Base-by-base conservation (phyloP, 441 rosid species). In the California macrophylla region DNA sequence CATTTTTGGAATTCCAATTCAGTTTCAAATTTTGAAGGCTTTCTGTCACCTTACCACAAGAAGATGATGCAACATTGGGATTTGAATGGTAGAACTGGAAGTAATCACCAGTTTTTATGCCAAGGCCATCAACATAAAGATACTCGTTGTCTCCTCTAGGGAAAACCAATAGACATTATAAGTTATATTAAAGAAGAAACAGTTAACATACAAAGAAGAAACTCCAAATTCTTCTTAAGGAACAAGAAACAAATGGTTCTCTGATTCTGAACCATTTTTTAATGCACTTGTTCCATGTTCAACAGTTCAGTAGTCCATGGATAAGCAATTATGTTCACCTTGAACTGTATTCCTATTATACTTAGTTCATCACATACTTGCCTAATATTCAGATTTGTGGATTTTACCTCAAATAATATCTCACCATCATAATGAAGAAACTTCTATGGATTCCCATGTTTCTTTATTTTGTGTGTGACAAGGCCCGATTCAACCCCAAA, bases 61-160 rank as follows among this genome's bases (percentile, higher is more conserved):
- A 81, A 56, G 81, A 18, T 20, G 75, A 69, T 1, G 88, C 98
- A 29, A 72, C 30, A 4, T 45, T 36, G 6, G 77, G 77, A 78
- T 87, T 84, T 28, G 91, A 65, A 67, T 56, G 38, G 80, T 84
- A 89, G 73, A 89, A 79, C 71, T 80, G 90, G 82, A 90, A 90
- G 63, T 24, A 71, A 78, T 93, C 96, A 0, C 88, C 89, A 10
- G 83, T 85, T 82, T 70, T 83, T 38, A 93, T 89, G 63, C 88
- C 91, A 0, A 21, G 47, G 69, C 90, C 92, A 2, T 74, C 64
- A 21, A 82, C 96, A 71, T 67, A 68, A 61, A 90, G 92, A 76
- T 78, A 79, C 50, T 83, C 86, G 54, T 85, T 83, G 34, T 85
- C 88, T 23, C 80, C 94, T 32, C 98, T 90, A 89, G 60, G 28